Conservation (phyloP, 1,284 basidiomycete species). For the Sanghuangporus baumii region DNA sequence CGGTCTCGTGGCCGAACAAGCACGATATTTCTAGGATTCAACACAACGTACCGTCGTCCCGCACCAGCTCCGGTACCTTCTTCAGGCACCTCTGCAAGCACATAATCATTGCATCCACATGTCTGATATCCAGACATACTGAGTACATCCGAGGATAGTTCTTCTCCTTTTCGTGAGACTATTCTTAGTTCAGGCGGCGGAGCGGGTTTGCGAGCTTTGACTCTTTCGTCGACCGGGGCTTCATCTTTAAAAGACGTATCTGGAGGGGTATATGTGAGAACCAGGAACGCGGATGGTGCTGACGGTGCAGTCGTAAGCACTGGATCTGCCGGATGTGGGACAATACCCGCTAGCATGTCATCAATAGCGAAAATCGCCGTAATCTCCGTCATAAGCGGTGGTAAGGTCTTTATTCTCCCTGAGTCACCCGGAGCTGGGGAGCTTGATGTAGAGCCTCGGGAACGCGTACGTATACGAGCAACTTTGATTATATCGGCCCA, state of each 20-base stretch:
- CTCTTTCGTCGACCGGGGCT: conserved; percentile 61
- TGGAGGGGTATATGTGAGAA: conserved; percentile 77
- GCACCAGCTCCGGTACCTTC: conserved; percentile 21
- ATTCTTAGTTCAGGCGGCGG: conserved; percentile 91
- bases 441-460: conserved; percentile 30
- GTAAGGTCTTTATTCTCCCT: conserved; percentile 27
- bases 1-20: conserved; percentile 82
- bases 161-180: conserved; percentile 85
- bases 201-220: conserved; percentile 76
- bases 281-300: conserved; percentile 66
- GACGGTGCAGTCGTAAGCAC: conserved; percentile 25
- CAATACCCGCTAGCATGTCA: conserved; percentile 91
- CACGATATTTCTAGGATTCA: conserved; percentile 84
- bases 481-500: conserved; percentile 97
- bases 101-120: conserved; percentile 93
- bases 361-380: conserved; percentile 91
- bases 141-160: conserved; percentile 83
- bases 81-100: conserved; percentile 47
- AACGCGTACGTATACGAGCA: conserved; percentile 69
- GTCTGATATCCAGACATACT: conserved; percentile 73
- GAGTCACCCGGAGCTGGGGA: conserved; percentile 35
- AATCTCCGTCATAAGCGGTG: conserved; percentile 75
- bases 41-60: conserved; percentile 65
- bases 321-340: conserved; percentile 54
- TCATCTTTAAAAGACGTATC: conserved; percentile 64